These are phyloP conservation scores for Psidium friedrichsthalianum DNA, from an alignment of 345 rosid genomes.

Conservation along the genomic window DNA sequence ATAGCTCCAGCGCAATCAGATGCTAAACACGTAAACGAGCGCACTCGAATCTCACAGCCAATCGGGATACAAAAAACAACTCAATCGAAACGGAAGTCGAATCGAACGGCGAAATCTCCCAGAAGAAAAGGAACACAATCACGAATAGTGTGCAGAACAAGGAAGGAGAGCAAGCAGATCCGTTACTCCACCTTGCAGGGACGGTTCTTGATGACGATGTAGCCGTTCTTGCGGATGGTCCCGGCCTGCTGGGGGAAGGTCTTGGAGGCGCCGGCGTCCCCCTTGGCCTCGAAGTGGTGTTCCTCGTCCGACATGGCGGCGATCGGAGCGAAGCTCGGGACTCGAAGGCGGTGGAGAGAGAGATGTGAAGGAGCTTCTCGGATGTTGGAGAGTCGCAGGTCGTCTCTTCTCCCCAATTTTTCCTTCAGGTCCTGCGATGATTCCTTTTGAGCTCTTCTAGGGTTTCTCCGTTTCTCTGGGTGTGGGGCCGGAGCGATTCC, in stretches of 20 bases:
- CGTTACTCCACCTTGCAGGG: constrained; percentile 25
- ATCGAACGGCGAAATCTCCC: neutral
- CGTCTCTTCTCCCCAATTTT: neutral
- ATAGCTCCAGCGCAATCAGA: neutral
- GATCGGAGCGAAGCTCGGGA: neutral
- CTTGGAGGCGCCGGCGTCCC: constrained; percentile 38
- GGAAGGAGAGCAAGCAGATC: neutral
- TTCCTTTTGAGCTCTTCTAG: neutral
- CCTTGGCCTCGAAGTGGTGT: constrained; percentile 36
- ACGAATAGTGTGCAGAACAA: neutral
- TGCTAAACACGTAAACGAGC: neutral
- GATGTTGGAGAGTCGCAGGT: neutral
- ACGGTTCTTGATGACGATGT: constrained; percentile 30
- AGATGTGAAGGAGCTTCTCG: neutral
- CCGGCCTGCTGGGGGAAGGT: constrained; percentile 40
- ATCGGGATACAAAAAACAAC: neutral
- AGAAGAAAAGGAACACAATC: neutral
- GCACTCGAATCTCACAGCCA: neutral
- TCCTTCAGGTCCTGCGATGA: neutral
- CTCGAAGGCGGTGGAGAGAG: neutral
- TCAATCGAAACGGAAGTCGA: neutral
- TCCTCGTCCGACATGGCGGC: constrained; percentile 34
- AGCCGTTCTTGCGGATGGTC: constrained; percentile 35
- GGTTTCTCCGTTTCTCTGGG: neutral
- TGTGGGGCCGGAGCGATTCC: neutral